Base-by-base conservation (phyloP, 2,329 filamentous ascomycete species). In the Phyllosticta citriasiana region DNA sequence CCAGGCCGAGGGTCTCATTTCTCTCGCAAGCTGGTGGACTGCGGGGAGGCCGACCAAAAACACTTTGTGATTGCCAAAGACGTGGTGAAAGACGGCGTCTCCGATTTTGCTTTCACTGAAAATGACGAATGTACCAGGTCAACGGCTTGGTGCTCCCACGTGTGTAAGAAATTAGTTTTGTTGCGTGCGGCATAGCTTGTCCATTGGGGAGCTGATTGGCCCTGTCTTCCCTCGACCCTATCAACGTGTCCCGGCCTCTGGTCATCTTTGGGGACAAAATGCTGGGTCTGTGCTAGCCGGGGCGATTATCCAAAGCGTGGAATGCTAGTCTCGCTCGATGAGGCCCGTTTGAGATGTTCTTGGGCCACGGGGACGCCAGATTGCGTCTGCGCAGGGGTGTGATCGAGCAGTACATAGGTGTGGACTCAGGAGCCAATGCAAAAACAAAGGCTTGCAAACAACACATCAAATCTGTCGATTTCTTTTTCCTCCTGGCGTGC, bases 261-360 rank as follows among this genome's bases (percentile, higher is more conserved):
- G 40, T 47, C 40, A 19, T 47, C 40, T 47, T 47, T 47, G 40
- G 40, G 27, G 40, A 47, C 14, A 47, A 7, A n/a, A 47, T 33
- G 19, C 33, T 51, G 22, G 22, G 58, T n/a, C 58, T 54, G 58
- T 60, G 58, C 58, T 55, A 56, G 50, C 55, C 53, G 57, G 58
- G 58, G 53, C 53, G 58, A 35, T 8, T 55, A 24, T 55, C 58
- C 53, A 60, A 51, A 53, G 30, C 52, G 35, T 40, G 14, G 52
- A 47, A 51, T 51, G 26, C 33, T 47, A 47, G 40, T n/a, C 40
- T 60, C 58, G 58, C 53, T 40, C 58, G 16, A 60, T 60, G 58
- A 56, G 53, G 58, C 58, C 55, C 58, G 58, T 56, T 60, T 53
- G 58, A 60, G 58, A 47, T 60, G 55, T 60, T 56, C 19, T 56